Evolutionary conservation across 495 filamentous ascomycete genomes (phyloP), one percentile per base, ranked within the genome.

Genomic region (Neurospora sp.): DNA sequence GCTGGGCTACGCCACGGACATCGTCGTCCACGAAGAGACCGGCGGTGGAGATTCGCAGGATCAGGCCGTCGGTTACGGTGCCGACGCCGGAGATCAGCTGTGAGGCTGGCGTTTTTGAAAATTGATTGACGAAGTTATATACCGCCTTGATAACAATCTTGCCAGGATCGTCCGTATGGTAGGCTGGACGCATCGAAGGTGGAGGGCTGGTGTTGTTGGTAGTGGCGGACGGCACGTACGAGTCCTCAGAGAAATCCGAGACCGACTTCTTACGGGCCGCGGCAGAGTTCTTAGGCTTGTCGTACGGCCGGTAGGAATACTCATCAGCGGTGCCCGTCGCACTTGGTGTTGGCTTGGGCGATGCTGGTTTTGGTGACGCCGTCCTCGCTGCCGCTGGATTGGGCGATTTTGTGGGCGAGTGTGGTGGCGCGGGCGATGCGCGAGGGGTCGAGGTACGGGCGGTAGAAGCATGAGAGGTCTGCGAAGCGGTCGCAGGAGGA

Each of bases 21-120:
- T 97, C 96, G 79, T 98, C 96, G 79, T 99, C 96, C 76, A 99
- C 93, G 81, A 98, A 98, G 41, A 98, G 88, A 5, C 96, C 96
- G 80, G 97, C 96, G 3, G 91, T 94, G 2, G 90, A 93, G 77
- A 97, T 93, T 12, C 90, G 88, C 54, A 98, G 88, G 59, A 97
- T 89, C 39, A 98, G 85, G 0, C 94, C 94, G 80, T 97, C 94
- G 3, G 93, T 94, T 12, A 97, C 91, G 70, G 89, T 86, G 16
- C 89, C 91, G 66, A 90, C 84, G 10, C 92, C 91, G 4, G 92
- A 90, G 66, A 95, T 87, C 20, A 98, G 88, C 78, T 96, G 90
- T 2, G 93, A 92, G 20, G 92, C 87, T 0, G 96, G 95, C 9
- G 90, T 93, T 70, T 90, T 91, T 46, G 90, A 89, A 79, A 93